Percentiles rank a stretch among this genome's conserved stretches.
Evolutionary conservation across 768 basidiomycete species (phyloP).

Genomic region (Postia placenta): DNA sequence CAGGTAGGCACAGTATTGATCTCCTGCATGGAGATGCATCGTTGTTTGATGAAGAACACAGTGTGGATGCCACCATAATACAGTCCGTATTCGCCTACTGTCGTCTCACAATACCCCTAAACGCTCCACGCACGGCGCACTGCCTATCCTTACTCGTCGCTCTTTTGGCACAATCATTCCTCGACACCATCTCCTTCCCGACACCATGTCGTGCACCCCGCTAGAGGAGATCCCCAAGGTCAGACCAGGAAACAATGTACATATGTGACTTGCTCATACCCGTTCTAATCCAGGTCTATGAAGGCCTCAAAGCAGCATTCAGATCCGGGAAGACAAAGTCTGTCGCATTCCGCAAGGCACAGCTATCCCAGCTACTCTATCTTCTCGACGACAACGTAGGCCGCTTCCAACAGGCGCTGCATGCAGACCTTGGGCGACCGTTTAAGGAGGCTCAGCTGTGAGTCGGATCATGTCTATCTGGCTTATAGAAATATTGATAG

Average conservation of each 20-base stretch:
- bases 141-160: too few species aligned
- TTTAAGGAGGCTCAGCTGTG: slow-evolving; percentile 50
- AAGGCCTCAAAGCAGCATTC: slow-evolving; percentile 52
- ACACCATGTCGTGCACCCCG: slow-evolving; percentile 14
- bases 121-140: too few species aligned
- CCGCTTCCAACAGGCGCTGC: slow-evolving; percentile 52
- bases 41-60: too few species aligned
- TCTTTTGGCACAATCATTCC: too few species aligned
- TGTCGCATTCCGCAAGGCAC: slow-evolving; percentile 67
- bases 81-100: too few species aligned
- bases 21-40: too few species aligned
- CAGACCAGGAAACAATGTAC: neutral
- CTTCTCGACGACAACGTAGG: slow-evolving; percentile 66
- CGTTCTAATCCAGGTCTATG: slow-evolving; percentile 40
- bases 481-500: neutral
- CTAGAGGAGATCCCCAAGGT: slow-evolving; percentile 22
- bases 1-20: too few species aligned
- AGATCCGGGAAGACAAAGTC: slow-evolving; percentile 56
- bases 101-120: too few species aligned
- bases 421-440: slow-evolving; percentile 59
- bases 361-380: slow-evolving; percentile 71
- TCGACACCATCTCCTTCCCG: too few species aligned
- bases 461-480: slow-evolving; percentile 10
- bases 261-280: neutral
- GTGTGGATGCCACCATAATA: too few species aligned